These are phyloP conservation scores for Calonectria crousiana DNA, from an alignment of 2,329 filamentous ascomycete genomes.

Conservation along the genomic window DNA sequence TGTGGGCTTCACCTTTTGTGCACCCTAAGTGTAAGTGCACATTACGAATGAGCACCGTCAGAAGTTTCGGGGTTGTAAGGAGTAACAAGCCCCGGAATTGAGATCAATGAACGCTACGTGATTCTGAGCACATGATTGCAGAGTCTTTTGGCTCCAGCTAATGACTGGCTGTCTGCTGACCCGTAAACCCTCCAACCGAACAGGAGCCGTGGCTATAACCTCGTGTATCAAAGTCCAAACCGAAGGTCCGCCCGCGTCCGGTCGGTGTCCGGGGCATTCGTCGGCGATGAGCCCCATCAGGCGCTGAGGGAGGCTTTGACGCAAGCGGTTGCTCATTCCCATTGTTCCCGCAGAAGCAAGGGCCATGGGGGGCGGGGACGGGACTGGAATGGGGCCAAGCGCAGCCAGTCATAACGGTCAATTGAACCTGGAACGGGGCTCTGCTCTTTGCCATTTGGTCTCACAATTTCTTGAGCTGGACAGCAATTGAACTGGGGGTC, in stretches of 20 bases:
- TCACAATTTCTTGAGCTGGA: neutral
- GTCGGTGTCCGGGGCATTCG: conserved; percentile 43
- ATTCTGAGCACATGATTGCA: conserved; percentile 11
- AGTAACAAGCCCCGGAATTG: conserved; percentile 4
- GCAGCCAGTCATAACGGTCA: conserved; percentile 33
- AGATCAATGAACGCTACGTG: neutral
- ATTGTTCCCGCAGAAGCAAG: conserved; percentile 24
- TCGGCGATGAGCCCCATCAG: conserved; percentile 39
- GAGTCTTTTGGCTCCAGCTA: neutral
- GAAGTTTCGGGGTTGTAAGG: neutral
- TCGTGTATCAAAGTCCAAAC: conserved; percentile 39
- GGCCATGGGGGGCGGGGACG: conserved; percentile 6
- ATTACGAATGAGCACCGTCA: conserved; percentile 2
- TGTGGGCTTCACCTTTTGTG: conserved; percentile 5
- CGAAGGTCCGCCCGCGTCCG: conserved; percentile 42
- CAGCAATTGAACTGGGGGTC: neutral
- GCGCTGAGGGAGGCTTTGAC: conserved; percentile 35
- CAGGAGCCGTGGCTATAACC: conserved; percentile 28
- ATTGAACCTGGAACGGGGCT: conserved; percentile 36
- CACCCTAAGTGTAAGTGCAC: neutral
- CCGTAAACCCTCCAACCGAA: conserved; percentile 32
- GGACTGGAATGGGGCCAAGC: conserved; percentile 13
- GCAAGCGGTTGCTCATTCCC: conserved; percentile 34
- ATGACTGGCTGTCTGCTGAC: conserved; percentile 1
- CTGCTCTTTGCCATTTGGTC: conserved; percentile 25